Evolutionary conservation across 768 basidiomycete genomes (phyloP), one percentile per base, ranked within the genome.

Genomic region (Mycena rebaudengoi): DNA sequence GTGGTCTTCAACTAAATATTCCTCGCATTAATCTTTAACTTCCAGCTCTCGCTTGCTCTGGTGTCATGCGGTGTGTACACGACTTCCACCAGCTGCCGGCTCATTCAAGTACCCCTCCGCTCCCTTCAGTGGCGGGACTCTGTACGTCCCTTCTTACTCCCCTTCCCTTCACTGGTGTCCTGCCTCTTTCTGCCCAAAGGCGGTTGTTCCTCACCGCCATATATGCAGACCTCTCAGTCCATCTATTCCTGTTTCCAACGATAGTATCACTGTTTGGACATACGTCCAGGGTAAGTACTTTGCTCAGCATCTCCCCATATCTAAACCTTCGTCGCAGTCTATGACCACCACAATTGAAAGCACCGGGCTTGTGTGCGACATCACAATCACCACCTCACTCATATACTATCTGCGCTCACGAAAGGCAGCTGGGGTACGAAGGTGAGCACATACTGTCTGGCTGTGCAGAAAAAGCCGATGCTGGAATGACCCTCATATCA

Each of bases 381-480:
- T 51, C 50, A 51, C 50, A 14, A 51, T 51, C 50, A 51, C 50
- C 50, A 51, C 12, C 32, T 51, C 50, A 51, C 50, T 51, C 50
- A 51, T 51, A 51, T 51, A 51, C 50, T 51, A 51, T 37, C 50
- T 51, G 50, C 50, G 50, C 20, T 51, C 50, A 37, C 50, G 33
- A 51, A 51, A 51, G 50, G 30, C 33, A 51, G 50, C 50, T 51
- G 50, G 50, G 50, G 32, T 51, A 51, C 50, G 33, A 51, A 51
- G 33, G 50, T 51, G 50, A 51, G 50, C 23, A 51, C 32, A 51
- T 51, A 39, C 33, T 51, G 50, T 51, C 33, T 51, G 50, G 50
- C 50, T 51, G 21, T 37, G 50, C 32, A 51, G 33, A 32, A 18
- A 51, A 51, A 51, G 12, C 50, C 50, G 50, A 51, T 51, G 50